Conservation (phyloP, 1,284 basidiomycete species). For the Phylloboletellus chloephorus region DNA sequence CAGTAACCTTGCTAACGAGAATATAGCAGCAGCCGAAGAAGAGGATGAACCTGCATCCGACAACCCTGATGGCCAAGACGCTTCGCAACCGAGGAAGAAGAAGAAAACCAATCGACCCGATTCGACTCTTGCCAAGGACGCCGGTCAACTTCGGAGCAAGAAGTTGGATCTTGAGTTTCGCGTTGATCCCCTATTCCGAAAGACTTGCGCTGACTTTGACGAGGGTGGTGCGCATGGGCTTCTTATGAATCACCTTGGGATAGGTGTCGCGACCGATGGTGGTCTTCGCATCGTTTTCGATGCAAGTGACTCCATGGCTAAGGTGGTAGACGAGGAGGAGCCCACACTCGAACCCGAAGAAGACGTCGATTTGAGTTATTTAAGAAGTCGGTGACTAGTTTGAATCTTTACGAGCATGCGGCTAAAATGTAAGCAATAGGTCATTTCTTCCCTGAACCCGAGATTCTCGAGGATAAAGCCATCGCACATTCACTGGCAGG, state of each 20-base stretch:
- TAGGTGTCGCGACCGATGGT: slow-evolving; percentile 75
- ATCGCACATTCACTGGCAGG: slow-evolving; percentile 77
- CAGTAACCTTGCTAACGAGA: slow-evolving; percentile 80
- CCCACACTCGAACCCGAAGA: slow-evolving; percentile 61
- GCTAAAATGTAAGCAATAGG: slow-evolving; percentile 31
- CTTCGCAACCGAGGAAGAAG: slow-evolving; percentile 54
- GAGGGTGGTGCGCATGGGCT: slow-evolving; percentile 95
- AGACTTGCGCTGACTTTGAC: slow-evolving; percentile 98
- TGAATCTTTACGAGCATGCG: slow-evolving; percentile 1
- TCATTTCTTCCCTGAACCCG: slow-evolving; percentile 68
- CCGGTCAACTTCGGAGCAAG: slow-evolving; percentile 80
- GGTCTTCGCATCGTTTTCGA: slow-evolving; percentile 92
- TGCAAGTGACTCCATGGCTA: slow-evolving; percentile 84
- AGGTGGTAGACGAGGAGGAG: slow-evolving; percentile 70
- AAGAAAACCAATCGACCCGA: slow-evolving; percentile 62
- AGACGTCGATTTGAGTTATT: slow-evolving; percentile 59
- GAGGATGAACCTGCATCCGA: slow-evolving; percentile 60
- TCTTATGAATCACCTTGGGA: slow-evolving; percentile 85
- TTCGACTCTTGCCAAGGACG: slow-evolving; percentile 82
- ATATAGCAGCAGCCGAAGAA: slow-evolving; percentile 50
- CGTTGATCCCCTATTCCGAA: slow-evolving; percentile 95
- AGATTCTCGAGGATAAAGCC: slow-evolving; percentile 56
- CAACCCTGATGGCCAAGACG: slow-evolving; percentile 55
- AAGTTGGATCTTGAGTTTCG: slow-evolving; percentile 93
- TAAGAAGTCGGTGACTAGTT: slow-evolving; percentile 53